Evolutionary conservation across 176 grass and related monocot genomes (phyloP), one percentile per base, ranked within the genome.

Genomic region (Paspalum notatum): DNA sequence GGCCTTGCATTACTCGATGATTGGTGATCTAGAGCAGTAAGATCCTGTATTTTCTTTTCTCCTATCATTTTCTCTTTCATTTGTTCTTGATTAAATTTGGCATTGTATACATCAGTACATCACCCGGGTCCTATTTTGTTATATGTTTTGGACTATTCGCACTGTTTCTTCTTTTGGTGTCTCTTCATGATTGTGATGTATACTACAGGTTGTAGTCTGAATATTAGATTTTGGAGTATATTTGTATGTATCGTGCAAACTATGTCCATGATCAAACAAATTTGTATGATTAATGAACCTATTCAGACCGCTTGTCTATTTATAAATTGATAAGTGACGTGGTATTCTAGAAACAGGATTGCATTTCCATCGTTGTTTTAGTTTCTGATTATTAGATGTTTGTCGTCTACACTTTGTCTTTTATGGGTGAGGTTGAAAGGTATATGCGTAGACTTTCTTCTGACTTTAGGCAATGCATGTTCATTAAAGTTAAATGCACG

Each of bases 21-120:
- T 80, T 40, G 43, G 74, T 74, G 88, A 94, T 59, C 79, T 98
- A 89, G 90, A 98, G 86, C 85, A 90, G 95, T 98, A 94, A 94
- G 92, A 83, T 85, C 45, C 52, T 87, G 48, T 62, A 79, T 79
- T 76, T 48, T 47, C 47, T 53, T 67, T 43, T 56, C 2, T 15
- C 20, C 38, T 75, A 20, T 14, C 17, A 80, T 25, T 47, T 61
- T 72, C 67, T 85, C 45, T 60, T 21, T 24, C 49, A 68, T 70
- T 66, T 80, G 39, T 76, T 78, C 44, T 74, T 69, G 52, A 17
- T 62, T 69, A 22, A 24, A 52, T 80, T 67, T 71, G 71, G 62
- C 48, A 80, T 64, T 50, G 44, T 62, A 25, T 68, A n/a, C 38
- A n/a, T 68, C 73, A 81, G 3, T 50, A 60, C 22, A 21, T 13